phyloP scores from a whole-genome alignment of 495 filamentous ascomycete genomes.

The Neurospora sp. region DNA sequence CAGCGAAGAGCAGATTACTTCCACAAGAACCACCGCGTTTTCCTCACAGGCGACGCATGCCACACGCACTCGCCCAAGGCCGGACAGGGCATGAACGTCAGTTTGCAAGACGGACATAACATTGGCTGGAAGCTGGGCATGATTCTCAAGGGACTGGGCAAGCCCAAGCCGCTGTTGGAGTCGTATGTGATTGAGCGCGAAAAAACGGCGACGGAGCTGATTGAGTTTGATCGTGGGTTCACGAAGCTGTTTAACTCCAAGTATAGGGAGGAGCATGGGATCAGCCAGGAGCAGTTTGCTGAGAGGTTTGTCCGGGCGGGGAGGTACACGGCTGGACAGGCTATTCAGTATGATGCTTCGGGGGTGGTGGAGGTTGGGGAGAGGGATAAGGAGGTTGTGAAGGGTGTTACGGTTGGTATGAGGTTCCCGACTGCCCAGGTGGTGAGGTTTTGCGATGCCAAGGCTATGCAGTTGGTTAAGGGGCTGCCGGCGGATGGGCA shows the following conservation, averaged over 20 bases:
- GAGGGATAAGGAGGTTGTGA: conserved; percentile 24
- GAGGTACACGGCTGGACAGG: conserved; percentile 56
- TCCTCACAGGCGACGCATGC: conserved; percentile 59
- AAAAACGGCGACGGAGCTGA: conserved; percentile 58
- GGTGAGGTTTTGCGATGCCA: conserved; percentile 47
- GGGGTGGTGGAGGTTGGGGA: conserved; percentile 28
- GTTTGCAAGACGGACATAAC: conserved; percentile 47
- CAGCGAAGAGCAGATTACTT: conserved; percentile 51
- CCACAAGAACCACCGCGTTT: conserved; percentile 45
- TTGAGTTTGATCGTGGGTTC: conserved; percentile 63
- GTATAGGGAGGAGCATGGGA: conserved; percentile 24
- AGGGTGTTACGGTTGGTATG: conserved; percentile 43
- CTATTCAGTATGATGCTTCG: conserved; percentile 46
- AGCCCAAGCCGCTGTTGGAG: conserved; percentile 41
- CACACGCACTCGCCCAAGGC: conserved; percentile 68
- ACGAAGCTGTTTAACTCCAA: conserved; percentile 47
- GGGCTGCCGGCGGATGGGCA: conserved; percentile 42
- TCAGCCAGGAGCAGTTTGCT: conserved; percentile 37
- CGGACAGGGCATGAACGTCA: conserved; percentile 67
- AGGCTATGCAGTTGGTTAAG: conserved; percentile 42
- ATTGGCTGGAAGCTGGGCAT: conserved; percentile 72
- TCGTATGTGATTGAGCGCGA: conserved; percentile 64
- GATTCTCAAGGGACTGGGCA: conserved; percentile 48
- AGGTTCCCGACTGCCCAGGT: conserved; percentile 48
- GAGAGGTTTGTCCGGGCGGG: conserved; percentile 51